Base-by-base conservation (phyloP, 2,329 filamentous ascomycete species). In the Aspergillus intermedius region DNA sequence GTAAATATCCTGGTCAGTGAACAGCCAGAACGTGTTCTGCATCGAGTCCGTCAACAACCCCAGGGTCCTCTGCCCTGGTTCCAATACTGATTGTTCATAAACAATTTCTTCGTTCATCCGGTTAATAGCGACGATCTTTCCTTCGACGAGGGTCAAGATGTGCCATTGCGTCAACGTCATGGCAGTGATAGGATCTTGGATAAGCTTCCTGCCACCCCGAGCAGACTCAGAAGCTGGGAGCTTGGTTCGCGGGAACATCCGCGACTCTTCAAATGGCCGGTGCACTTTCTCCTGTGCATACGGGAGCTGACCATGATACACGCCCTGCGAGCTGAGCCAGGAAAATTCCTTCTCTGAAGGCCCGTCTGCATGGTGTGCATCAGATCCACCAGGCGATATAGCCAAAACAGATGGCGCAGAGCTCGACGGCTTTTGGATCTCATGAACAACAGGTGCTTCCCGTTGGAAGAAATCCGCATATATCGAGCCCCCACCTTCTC, bases 1-100 rank as follows among this genome's bases (percentile, higher is more conserved):
- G 58, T 90, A 96, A 45, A 98, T 95, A 61, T 95, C 90, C 49
- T 88, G 80, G 0, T 82, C 80, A 0, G 91, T 97, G 63, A 97
- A 95, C 2, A 98, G 78, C 93, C 94, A 98, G 64, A 91, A 96
- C 0, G 93, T 98, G 62, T 91, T 94, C 74, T 96, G 95, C 67
- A 93, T 91, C 52, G 87, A 80, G 67, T 98, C 93, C 7, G 91
- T 84, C 45, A 90, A 85, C 15, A 98, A 79, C 0, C 88, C 90
- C n/a, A 98, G 74, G 4, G 85, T 82, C 59, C 78, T 84, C 59
- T 95, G 87, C 0, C 86, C 87, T 4, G 82, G 79, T 48, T 91
- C 86, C 12, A 97, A 75, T 4, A 98, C 86, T 19, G 84, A 77
- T 68, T 97, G 90, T 64, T 96, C 88, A 58, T 93, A 94, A 1